Evolutionary conservation across 2,329 filamentous ascomycete genomes (phyloP), one percentile per base, ranked within the genome.

Genomic region (Diplodia sapinea): DNA sequence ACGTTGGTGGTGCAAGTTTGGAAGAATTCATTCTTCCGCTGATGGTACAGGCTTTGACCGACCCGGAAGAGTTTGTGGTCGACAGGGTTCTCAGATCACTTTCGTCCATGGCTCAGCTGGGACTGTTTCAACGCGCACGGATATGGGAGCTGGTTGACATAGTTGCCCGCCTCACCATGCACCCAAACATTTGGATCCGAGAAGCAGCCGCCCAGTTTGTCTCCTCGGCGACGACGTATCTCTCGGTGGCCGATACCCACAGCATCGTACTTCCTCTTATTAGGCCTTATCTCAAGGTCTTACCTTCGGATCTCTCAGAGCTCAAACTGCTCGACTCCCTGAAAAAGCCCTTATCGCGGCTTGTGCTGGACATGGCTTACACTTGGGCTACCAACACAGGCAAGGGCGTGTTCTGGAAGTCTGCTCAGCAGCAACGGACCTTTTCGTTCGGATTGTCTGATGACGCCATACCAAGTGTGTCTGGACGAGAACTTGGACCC

Each of bases 1-100:
- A 97, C 72, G 87, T 98, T 40, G 95, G 95, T 33, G 93, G 91
- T 69, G 91, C 89, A 40, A 96, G 90, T 72, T 81, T 99, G 38
- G 95, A 99, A 78, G 93, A 96, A 72, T 99, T 97, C 73, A 96
- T 98, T 71, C 81, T 99, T 31, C 95, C 96, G 0, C 83, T 99
- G 15, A 97, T 99, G 93, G 87, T 97, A 3, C 95, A 97, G 78
- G 94, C 95, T 8, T 83, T 99, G 73, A 93, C 93, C 0, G 95
- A 99, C 71, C 88, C 92, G 0, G 95, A 99, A 78, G 94, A 97
- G 73, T 94, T 92, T 75, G 95, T 99, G 1, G 90, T 99, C 13
- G 93, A 97, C 74, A 92, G 91, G 67, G 94, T 94, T 1, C 83
- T 99, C 36, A 89, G 95, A 71, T 95, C 94, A 0, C 84, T 99